A percentile compares a stretch with the other conserved stretches of the same genome.
Evolutionary conservation across 306 rosid genomes (phyloP).

Genomic region (Glycine tomentella): DNA sequence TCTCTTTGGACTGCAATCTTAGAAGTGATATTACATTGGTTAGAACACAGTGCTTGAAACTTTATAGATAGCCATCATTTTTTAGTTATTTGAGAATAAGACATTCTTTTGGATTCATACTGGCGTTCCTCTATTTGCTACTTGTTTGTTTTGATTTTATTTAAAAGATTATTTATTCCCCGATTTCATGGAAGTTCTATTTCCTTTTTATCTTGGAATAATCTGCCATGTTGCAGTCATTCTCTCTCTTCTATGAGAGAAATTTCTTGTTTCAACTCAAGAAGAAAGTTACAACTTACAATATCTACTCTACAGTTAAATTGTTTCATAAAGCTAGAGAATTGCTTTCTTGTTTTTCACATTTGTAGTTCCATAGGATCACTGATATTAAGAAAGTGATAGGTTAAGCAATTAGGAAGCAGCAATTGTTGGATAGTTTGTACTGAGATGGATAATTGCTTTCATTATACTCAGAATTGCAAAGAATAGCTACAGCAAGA

Average conservation of each 20-base stretch:
- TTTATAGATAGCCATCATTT: neutral
- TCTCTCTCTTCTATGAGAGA: constrained; percentile 18
- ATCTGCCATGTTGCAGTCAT: neutral
- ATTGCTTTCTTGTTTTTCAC: neutral
- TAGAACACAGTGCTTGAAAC: neutral
- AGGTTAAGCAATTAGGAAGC: neutral
- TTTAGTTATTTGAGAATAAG: neutral
- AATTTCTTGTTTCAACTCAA: neutral
- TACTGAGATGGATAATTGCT: neutral
- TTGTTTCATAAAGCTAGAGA: neutral
- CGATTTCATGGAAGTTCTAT: constrained; percentile 1
- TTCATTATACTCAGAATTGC: neutral
- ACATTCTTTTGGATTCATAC: neutral
- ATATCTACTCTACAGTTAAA: neutral
- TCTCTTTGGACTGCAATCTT: neutral
- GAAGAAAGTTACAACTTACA: neutral
- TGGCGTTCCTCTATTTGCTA: neutral
- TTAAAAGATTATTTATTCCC: neutral
- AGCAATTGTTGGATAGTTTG: neutral
- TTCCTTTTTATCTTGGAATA: neutral
- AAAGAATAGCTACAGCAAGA: neutral
- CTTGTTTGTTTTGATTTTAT: neutral
- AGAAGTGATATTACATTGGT: neutral
- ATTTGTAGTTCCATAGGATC: neutral
- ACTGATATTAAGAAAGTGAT: neutral